Conservation (phyloP, 148 eudicot genomes). For the Spergularia bocconei region DNA sequence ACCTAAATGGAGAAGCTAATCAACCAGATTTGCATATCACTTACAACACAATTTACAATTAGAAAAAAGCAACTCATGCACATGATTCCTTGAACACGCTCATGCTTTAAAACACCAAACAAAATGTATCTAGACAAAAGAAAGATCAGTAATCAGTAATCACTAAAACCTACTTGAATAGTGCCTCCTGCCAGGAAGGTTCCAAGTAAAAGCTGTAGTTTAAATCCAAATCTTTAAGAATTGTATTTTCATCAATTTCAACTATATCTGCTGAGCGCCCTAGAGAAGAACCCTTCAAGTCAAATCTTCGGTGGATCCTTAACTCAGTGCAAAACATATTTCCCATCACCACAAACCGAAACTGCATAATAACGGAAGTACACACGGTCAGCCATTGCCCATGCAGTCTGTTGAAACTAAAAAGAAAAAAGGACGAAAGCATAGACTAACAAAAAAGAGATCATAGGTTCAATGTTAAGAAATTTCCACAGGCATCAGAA, state of each 20-base stretch:
- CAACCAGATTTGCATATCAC: neutral
- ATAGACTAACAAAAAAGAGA: neutral
- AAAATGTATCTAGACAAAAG: no score
- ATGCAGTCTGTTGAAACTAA: neutral
- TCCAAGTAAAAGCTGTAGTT: slow-evolving; percentile 88
- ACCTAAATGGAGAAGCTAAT: neutral
- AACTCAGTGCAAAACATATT: slow-evolving; percentile 98
- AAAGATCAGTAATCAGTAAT: slow-evolving; percentile 8
- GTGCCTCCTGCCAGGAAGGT: slow-evolving; percentile 84
- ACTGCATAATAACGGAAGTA: slow-evolving; percentile 49
- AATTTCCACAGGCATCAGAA: no score
- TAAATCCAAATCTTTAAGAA: slow-evolving; percentile 93
- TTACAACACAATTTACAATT: neutral
- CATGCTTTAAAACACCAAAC: neutral
- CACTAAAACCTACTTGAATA: slow-evolving; percentile 57
- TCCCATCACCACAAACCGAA: slow-evolving; percentile 98
- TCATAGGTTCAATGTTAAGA: no score
- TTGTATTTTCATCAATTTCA: slow-evolving; percentile 94
- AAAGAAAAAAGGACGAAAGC: neutral
- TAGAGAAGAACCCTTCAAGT: slow-evolving; percentile 88
- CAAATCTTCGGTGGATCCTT: slow-evolving; percentile 94
- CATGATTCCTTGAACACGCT: neutral
- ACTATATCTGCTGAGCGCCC: slow-evolving; percentile 93
- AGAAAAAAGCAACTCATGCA: neutral
- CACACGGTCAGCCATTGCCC: slow-evolving; percentile 15